Conservation (phyloP, 495 filamentous ascomycete species). For the Neurospora sp. region DNA sequence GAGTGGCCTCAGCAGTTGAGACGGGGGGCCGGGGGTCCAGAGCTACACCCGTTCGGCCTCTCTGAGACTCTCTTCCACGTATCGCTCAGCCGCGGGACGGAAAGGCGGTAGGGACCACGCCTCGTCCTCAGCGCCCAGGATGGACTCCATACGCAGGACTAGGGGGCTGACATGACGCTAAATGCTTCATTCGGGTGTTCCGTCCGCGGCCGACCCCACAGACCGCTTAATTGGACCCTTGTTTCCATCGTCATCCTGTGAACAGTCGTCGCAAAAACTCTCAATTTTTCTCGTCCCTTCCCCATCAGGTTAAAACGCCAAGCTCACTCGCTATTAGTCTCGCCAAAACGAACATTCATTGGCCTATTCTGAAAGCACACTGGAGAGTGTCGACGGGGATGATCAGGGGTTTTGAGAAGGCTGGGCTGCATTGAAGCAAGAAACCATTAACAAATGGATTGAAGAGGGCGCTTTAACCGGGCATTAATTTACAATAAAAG, state of each 20-base stretch:
- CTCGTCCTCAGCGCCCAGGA: not conserved
- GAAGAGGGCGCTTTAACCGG: too few relatives aligned
- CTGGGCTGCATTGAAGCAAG: too few relatives aligned
- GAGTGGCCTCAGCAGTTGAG: not conserved
- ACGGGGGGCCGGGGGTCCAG: not conserved
- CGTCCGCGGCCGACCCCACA: not conserved
- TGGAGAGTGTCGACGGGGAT: not conserved
- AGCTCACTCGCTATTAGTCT: not conserved
- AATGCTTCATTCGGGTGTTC: not conserved
- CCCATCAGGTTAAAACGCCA: not conserved
- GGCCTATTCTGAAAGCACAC: not conserved
- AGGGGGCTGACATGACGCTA: not conserved
- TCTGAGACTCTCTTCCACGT: not conserved
- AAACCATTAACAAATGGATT: too few relatives aligned
- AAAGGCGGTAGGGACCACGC: not conserved
- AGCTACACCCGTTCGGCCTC: not conserved
- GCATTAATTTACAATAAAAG: too few relatives aligned
- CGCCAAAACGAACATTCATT: not conserved
- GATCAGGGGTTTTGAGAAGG: not conserved
- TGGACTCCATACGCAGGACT: not conserved
- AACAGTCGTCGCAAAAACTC: not conserved
- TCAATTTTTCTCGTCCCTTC: not conserved
- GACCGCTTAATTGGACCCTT: not conserved
- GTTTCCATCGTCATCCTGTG: not conserved
- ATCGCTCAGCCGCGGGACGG: not conserved